phyloP scores from a whole-genome alignment of 2,329 filamentous ascomycete genomes.

The Calonectria hawksworthii region DNA sequence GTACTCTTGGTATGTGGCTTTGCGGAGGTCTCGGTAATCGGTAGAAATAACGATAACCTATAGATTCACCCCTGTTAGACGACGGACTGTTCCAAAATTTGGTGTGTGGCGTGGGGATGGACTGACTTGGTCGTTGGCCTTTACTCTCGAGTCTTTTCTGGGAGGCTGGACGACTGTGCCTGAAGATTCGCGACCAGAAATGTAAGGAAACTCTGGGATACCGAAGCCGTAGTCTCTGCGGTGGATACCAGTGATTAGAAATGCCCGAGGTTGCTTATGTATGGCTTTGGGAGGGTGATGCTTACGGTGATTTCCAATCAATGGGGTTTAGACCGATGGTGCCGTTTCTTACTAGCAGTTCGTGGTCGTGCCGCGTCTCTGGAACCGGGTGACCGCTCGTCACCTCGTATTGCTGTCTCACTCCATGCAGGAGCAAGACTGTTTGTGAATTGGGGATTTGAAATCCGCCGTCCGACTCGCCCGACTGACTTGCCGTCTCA shows the following conservation, averaged over 20 bases:
- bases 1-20: constrained; percentile 80
- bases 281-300: constrained; percentile 29
- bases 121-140: constrained; percentile 66
- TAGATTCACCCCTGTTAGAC: background rate
- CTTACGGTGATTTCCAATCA: constrained; percentile 81
- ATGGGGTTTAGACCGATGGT: constrained; percentile 82
- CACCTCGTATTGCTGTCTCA: constrained; percentile 64
- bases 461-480: background rate
- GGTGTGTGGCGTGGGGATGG: background rate
- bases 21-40: constrained; percentile 80
- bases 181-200: constrained; percentile 78
- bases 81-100: background rate
- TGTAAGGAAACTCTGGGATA: constrained; percentile 76
- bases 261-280: background rate
- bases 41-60: constrained; percentile 77
- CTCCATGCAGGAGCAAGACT: constrained; percentile 64
- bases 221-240: constrained; percentile 78
- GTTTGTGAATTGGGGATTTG: constrained; percentile 54
- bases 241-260: background rate
- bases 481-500: constrained; percentile 22
- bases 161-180: constrained; percentile 70
- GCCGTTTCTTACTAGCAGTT: constrained; percentile 74
- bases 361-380: constrained; percentile 49
- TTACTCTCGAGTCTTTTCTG: constrained; percentile 60
- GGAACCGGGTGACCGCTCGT: constrained; percentile 62